Conservation (phyloP, 352 stramenopile species). For the Thraustotheca clavata region DNA sequence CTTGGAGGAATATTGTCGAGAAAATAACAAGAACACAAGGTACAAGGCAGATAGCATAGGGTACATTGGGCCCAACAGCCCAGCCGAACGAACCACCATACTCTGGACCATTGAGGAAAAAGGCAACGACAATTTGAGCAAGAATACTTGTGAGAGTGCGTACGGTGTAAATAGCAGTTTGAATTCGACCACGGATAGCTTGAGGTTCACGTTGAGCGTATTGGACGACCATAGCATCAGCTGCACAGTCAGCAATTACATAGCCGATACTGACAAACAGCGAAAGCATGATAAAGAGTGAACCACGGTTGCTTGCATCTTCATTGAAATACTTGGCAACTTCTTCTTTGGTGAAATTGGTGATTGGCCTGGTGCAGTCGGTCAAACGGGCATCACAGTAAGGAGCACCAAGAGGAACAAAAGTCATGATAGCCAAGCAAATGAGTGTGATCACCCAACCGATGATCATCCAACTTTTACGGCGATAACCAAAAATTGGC, state of each 20-base stretch:
- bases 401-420: constrained; percentile 31
- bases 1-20: constrained; percentile 28
- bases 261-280: constrained; percentile 19
- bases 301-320: neutral
- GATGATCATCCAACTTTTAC: constrained; percentile 46
- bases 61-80: neutral
- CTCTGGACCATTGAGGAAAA: neutral
- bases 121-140: neutral
- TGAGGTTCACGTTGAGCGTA: constrained; percentile 18
- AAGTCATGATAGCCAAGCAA: constrained; percentile 43
- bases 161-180: constrained; percentile 20
- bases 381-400: constrained; percentile 31
- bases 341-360: neutral
- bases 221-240: constrained; percentile 20
- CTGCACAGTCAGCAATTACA: constrained; percentile 7
- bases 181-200: constrained; percentile 16
- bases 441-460: constrained; percentile 36
- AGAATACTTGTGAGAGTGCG: constrained; percentile 1
- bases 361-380: neutral
- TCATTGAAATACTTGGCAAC: neutral
- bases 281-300: constrained; percentile 16
- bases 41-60: neutral
- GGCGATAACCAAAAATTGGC: constrained; percentile 41
- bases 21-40: neutral
- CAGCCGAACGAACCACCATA: constrained; percentile 1